Conservation (phyloP, 805 yeast species). For the Cyberlindnera petersonii region DNA sequence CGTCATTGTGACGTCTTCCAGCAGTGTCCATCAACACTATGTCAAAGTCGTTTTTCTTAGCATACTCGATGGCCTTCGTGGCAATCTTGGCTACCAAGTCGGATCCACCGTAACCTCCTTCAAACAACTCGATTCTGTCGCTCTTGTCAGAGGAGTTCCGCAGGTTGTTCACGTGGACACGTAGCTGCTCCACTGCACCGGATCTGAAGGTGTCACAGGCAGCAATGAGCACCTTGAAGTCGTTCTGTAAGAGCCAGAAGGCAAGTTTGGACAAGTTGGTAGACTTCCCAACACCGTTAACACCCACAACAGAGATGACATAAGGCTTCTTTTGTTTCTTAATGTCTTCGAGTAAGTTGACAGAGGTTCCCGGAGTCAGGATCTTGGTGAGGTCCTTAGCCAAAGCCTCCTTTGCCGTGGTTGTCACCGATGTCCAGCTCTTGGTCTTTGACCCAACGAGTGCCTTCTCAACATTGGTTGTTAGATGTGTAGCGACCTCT, state of each 20-base stretch:
- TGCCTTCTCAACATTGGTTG: constrained; percentile 64
- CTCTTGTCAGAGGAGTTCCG: constrained; percentile 59
- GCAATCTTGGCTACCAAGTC: constrained; percentile 91
- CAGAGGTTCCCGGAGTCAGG: constrained; percentile 87
- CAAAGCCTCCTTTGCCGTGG: constrained; percentile 65
- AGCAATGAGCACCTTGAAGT: constrained; percentile 79
- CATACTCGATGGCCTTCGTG: constrained; percentile 81
- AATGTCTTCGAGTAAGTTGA: constrained; percentile 81
- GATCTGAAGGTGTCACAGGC: constrained; percentile 98
- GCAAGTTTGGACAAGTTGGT: constrained; percentile 93
- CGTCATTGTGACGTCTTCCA: constrained; percentile 94
- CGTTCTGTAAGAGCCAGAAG: constrained; percentile 90
- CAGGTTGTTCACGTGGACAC: constrained; percentile 87
- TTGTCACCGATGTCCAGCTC: constrained; percentile 68
- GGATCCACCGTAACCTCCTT: constrained; percentile 97
- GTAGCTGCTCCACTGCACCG: constrained; percentile 97
- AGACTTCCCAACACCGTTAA: constrained; percentile 96
- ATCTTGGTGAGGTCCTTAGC: constrained; percentile 64
- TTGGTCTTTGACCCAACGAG: constrained; percentile 70
- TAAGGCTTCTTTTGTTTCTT: constrained; percentile 51
- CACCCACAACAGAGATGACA: constrained; percentile 97
- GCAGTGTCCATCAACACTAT: constrained; percentile 95
- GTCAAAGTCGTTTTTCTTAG: constrained; percentile 65
- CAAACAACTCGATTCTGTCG: constrained; percentile 61
- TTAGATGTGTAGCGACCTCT: constrained; percentile 71